Percentiles rank a stretch among this genome's conserved stretches.
phyloP scores from a whole-genome alignment of 2,329 filamentous ascomycete species.

The Fusarium subtropicale region DNA sequence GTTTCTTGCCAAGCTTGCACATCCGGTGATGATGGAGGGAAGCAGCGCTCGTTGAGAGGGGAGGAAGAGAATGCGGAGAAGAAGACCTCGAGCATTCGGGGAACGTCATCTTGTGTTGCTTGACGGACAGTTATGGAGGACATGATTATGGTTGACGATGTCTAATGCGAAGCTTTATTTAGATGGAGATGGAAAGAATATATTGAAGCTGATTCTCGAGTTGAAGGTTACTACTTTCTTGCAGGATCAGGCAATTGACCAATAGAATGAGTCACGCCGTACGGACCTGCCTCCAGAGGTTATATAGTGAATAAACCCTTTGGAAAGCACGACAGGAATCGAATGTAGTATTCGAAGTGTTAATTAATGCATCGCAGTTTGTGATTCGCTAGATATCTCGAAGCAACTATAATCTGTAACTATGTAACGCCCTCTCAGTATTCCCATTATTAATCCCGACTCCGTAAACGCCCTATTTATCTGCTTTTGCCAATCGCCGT shows the following conservation, averaged over 20 bases:
- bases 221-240: background rate
- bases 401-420: conserved; percentile 6
- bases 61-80: conserved; percentile 49
- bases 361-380: background rate
- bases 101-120: conserved; percentile 52
- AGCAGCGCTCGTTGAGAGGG: conserved; percentile 50
- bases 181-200: background rate
- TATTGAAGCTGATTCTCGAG: background rate
- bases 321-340: background rate
- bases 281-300: background rate
- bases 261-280: conserved; percentile 27
- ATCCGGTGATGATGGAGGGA: conserved; percentile 44
- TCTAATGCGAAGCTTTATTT: background rate
- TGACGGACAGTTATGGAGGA: conserved; percentile 49
- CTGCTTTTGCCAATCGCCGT: background rate
- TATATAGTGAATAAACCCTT: background rate
- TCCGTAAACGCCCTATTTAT: conserved; percentile 26
- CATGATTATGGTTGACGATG: conserved; percentile 21
- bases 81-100: conserved; percentile 48
- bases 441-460: conserved; percentile 16
- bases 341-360: background rate
- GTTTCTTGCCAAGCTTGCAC: conserved; percentile 38
- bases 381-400: conserved; percentile 16
- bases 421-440: conserved; percentile 19
- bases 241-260: background rate